A percentile compares a stretch with the other conserved stretches of the same genome.
phyloP scores from a whole-genome alignment of 2,329 filamentous ascomycete genomes.

The Orbilia oligospora region DNA sequence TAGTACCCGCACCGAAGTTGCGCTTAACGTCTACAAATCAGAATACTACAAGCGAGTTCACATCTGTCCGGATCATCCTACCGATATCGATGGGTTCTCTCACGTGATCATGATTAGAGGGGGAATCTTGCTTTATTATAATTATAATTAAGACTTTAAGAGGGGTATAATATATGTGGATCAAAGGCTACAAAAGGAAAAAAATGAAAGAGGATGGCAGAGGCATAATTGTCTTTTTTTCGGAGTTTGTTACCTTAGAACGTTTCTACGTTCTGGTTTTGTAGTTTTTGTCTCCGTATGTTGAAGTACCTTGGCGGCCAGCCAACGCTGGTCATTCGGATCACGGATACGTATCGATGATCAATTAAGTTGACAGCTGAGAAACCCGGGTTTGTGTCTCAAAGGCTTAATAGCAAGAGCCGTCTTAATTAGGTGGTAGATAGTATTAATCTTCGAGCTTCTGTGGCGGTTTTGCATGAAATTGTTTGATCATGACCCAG shows the following conservation, averaged over 20 bases:
- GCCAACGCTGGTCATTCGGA: background rate
- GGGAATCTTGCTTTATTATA: background rate
- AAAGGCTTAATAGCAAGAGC: too few relatives aligned
- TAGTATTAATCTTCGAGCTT: too few relatives aligned
- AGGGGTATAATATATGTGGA: background rate
- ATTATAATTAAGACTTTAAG: background rate
- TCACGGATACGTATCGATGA: background rate
- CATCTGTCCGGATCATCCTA: background rate
- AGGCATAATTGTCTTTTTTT: slow-evolving; percentile 1
- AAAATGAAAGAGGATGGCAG: slow-evolving; percentile 3
- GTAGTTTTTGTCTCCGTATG: background rate
- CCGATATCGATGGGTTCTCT: background rate
- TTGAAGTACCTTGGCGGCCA: background rate
- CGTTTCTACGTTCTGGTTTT: background rate
- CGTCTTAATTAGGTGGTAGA: too few relatives aligned
- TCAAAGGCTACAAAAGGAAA: background rate
- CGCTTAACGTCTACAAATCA: background rate
- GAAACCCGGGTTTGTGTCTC: background rate
- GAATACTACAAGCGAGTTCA: background rate
- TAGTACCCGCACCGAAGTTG: background rate
- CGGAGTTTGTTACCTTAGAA: background rate
- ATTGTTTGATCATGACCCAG: too few relatives aligned
- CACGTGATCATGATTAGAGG: background rate
- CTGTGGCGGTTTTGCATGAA: too few relatives aligned
- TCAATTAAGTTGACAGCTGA: background rate